Evolutionary conservation across 306 rosid species (phyloP).

Genomic region (Casuarina cunninghamiana): DNA sequence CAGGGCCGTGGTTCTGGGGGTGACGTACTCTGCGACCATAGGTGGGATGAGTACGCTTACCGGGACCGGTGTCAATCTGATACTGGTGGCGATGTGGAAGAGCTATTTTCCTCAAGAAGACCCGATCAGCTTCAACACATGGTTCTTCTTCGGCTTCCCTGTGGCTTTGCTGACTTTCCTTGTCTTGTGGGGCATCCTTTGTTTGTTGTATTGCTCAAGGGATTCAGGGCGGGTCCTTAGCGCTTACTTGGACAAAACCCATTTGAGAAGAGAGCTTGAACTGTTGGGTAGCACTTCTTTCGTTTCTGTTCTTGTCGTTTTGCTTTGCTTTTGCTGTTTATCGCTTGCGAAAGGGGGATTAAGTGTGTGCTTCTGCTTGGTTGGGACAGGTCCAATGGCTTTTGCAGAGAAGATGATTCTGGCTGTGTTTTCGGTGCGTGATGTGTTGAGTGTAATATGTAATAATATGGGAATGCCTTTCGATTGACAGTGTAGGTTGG

Average conservation of each 20-base stretch:
- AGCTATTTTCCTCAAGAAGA: conserved; percentile 55
- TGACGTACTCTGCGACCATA: conserved; percentile 55
- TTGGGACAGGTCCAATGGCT: conserved; percentile 68
- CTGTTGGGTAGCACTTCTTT: conserved; percentile 52
- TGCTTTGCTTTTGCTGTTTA: not conserved
- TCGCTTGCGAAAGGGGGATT: too few species aligned
- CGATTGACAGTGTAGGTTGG: conserved; percentile 1
- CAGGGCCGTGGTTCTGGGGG: conserved; percentile 76
- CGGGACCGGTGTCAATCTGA: conserved; percentile 87
- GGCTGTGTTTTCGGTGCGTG: conserved; percentile 63
- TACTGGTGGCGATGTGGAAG: conserved; percentile 86
- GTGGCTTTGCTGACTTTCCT: conserved; percentile 49
- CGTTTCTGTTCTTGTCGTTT: too few species aligned
- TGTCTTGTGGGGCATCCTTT: conserved; percentile 58
- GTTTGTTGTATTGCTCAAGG: conserved; percentile 51
- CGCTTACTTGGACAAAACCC: conserved; percentile 59
- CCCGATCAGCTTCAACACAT: conserved; percentile 72
- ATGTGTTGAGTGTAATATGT: not conserved
- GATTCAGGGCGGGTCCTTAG: conserved; percentile 55
- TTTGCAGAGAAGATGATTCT: conserved; percentile 91
- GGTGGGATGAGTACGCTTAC: conserved; percentile 89
- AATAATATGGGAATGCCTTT: not conserved
- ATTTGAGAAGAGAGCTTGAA: conserved; percentile 72
- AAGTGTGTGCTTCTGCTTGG: not conserved
- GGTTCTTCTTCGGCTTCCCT: conserved; percentile 74